These are phyloP conservation scores for Podaxis rugospora DNA, from an alignment of 768 basidiomycete genomes.

Conservation along the genomic window DNA sequence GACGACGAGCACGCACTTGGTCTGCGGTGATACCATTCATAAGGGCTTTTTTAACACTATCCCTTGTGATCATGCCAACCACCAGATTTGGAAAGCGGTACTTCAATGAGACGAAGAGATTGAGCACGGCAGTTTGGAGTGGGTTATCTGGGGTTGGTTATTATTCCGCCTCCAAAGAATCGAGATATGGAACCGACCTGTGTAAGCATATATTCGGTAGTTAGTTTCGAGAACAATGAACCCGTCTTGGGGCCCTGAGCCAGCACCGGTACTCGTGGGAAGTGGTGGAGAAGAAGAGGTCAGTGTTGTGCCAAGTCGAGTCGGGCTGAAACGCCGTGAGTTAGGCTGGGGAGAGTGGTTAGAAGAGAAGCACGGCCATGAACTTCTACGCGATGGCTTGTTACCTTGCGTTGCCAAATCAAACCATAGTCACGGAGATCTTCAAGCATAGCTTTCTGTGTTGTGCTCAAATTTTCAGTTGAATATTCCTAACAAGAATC, in stretches of 20 bases:
- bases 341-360: slow-evolving; percentile 43
- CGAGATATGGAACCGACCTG: slow-evolving; percentile 48
- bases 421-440: slow-evolving; percentile 95
- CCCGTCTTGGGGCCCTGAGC: slow-evolving; percentile 65
- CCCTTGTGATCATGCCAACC: slow-evolving; percentile 92
- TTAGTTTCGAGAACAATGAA: slow-evolving; percentile 98
- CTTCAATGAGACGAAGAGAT: slow-evolving; percentile 88
- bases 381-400: slow-evolving; percentile 20
- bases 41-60: slow-evolving; percentile 92
- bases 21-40: slow-evolving; percentile 94
- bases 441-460: slow-evolving; percentile 82
- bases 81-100: slow-evolving; percentile 96
- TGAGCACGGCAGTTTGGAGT: slow-evolving; percentile 91
- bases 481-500: slow-evolving; percentile 71
- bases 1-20: slow-evolving; percentile 53
- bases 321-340: slow-evolving; percentile 86
- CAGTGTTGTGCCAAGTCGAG: slow-evolving; percentile 89
- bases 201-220: slow-evolving; percentile 97
- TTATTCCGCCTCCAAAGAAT: slow-evolving; percentile 16
- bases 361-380: slow-evolving; percentile 19
- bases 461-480: slow-evolving; percentile 70
- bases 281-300: slow-evolving; percentile 86
- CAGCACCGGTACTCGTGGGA: slow-evolving; percentile 56
- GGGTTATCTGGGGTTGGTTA: slow-evolving; percentile 69
- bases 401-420: slow-evolving; percentile 79